Evolutionary conservation across 1,139 yeast genomes (phyloP), one percentile per base, ranked within the genome.

Genomic region (Yamadazyma kanchanaburiensis): DNA sequence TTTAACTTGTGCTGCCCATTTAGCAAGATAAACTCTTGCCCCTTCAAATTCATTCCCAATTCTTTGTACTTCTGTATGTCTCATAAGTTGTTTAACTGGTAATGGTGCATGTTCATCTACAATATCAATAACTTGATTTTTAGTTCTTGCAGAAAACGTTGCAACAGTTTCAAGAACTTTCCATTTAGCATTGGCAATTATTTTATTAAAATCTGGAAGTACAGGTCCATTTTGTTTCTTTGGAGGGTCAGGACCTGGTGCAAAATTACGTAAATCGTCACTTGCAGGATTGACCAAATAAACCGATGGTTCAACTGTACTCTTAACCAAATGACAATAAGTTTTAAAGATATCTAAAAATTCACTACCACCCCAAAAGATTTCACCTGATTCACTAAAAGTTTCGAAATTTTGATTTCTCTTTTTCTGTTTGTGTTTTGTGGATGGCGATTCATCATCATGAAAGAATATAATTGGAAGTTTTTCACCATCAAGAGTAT

Each of bases 1-100:
- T 45, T 91, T 94, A 15, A 91, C 94, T 23, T 88, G 88, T 47
- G 87, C 74, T 0, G 98, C 97, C 98, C 98, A 91, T 60, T 88
- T 88, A 4, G 98, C 97, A 38, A 91, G 65, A 53, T 88, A 91
- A 4, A 88, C 84, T 31, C 38, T 18, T 12, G 42, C 40, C 3
- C 91, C 80, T 48, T 89, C 97, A 52, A 88, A 91, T 41, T 91
- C 98, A 42, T 87, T 88, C 34, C 94, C 87, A 16, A 89, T 76
- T 33, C 70, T 74, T 44, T 70, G 74, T 4, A 89, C 94, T 45
- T 88, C 95, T 0, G 95, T 94, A 41, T 81, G 80, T 35, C 69
- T 72, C 32, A 91, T 63, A 39, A 85, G 55, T 34, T 74, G 75
- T 40, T 76, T 75, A 11, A 88, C 70, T 2, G 78, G 75, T 5